phyloP scores from a whole-genome alignment of 192 early-diverging fungal genomes.

The Radiomyces spectabilis region DNA sequence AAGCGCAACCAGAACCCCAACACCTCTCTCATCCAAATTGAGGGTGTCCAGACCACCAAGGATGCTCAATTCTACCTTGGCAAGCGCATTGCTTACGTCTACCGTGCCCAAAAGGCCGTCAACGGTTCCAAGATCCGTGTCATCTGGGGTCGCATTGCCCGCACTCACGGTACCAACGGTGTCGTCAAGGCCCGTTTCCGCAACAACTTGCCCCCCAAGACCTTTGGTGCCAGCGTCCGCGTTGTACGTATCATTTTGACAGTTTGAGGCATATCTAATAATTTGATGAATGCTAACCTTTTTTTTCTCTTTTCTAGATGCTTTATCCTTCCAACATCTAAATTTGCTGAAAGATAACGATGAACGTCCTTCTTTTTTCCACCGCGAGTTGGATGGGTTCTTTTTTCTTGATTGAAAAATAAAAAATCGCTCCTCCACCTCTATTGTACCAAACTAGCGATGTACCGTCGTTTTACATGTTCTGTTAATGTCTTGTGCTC shows the following conservation, averaged over 20 bases:
- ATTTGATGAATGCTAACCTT: neutral
- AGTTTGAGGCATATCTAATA: neutral
- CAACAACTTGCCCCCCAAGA: constrained; percentile 92
- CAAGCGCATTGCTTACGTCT: constrained; percentile 97
- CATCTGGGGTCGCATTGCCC: constrained; percentile 96
- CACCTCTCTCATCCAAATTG: constrained; percentile 89
- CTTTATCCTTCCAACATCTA: constrained; percentile 81
- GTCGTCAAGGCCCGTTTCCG: constrained; percentile 96
- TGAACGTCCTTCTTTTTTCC: too few relatives aligned
- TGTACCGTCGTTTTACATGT: too few relatives aligned
- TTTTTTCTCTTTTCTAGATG: constrained; percentile 55
- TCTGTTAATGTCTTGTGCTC: too few relatives aligned
- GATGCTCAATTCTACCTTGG: constrained; percentile 97
- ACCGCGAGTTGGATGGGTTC: too few relatives aligned
- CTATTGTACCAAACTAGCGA: too few relatives aligned
- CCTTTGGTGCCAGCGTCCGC: constrained; percentile 87
- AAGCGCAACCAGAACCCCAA: constrained; percentile 89
- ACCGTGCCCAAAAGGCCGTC: constrained; percentile 79
- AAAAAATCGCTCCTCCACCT: too few relatives aligned
- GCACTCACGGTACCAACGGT: constrained; percentile 92
- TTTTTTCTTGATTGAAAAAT: too few relatives aligned
- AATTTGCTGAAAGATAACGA: constrained; percentile 4
- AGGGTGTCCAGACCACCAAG: constrained; percentile 83
- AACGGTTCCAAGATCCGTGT: constrained; percentile 93
- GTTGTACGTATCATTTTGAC: constrained; percentile 57